These are phyloP conservation scores for Prunus fruticosa DNA, from an alignment of 306 rosid species.

Conservation along the genomic window DNA sequence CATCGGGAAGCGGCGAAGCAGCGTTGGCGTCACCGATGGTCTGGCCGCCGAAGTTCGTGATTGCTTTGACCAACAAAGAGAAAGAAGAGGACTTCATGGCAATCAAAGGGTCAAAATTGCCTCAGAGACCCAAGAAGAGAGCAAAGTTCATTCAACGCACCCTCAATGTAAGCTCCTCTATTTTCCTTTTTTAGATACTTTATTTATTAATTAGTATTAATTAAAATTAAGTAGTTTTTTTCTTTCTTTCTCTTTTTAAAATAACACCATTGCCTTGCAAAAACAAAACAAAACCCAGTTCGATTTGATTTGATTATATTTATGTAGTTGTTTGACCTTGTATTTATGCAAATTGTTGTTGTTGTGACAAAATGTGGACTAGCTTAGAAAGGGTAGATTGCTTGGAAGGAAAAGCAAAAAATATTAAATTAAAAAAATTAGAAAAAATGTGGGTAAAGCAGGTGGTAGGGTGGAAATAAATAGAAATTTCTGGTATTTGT, in stretches of 20 bases:
- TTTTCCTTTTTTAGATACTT: not conserved
- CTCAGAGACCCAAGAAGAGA: constrained; percentile 90
- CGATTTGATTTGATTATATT: too few relatives aligned
- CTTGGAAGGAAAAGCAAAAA: not conserved
- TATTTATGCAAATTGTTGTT: not conserved
- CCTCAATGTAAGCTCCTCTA: constrained; percentile 73
- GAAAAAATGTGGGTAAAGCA: too few relatives aligned
- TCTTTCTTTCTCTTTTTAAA: too few relatives aligned
- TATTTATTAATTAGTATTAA: not conserved
- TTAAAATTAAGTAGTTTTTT: not conserved
- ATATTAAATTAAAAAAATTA: not conserved
- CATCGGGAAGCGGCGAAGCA: constrained; percentile 83
- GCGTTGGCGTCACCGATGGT: constrained; percentile 50
- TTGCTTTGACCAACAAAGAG: constrained; percentile 87
- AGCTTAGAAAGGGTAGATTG: not conserved
- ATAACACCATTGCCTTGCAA: not conserved
- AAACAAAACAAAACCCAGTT: too few relatives aligned
- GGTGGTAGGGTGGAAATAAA: not conserved
- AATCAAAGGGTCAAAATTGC: constrained; percentile 84
- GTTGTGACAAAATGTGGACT: not conserved
- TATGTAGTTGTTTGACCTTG: not conserved
- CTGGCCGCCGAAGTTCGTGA: constrained; percentile 92
- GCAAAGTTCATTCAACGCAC: constrained; percentile 82
- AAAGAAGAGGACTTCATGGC: constrained; percentile 94
- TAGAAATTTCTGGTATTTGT: not conserved